Evolutionary conservation across 2,329 filamentous ascomycete species (phyloP), one percentile per base, ranked within the genome.

Genomic region (Exophiala xenobiotica): DNA sequence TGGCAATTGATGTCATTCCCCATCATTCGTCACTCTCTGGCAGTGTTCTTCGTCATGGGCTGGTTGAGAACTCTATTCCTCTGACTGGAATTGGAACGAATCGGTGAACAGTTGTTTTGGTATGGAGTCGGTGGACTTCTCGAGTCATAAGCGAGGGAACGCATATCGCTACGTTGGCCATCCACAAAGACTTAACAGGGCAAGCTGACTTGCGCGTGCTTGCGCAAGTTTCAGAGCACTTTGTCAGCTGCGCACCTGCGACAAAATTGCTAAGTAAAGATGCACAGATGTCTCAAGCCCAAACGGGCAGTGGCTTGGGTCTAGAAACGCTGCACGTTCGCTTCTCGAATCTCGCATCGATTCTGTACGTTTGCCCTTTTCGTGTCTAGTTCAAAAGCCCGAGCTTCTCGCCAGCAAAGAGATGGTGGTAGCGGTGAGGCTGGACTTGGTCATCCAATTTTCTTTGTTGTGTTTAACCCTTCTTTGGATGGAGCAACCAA

Each of bases 271-370:
- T 35, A 35, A 35, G 5, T 6, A 33, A 33, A 12, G 31, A n/a
- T n/a, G n/a, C n/a, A n/a, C n/a, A n/a, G n/a, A 19, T 19, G 18
- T n/a, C n/a, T n/a, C 38, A 40, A 40, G n/a, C 18, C n/a, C 18
- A 40, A 40, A 20, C 19, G 18, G 38, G 19, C 19, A 23, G 20
- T 37, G 31, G 39, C 47, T 44, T 20, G 19, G 19, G 27, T 33
- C 37, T 42, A 29, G 38, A 23, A 14, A 42, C n/a, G 14, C 26
- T 24, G 22, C 6, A 26, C 9, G 16, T 22, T 35, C 11, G 47
- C 39, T 50, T 50, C 47, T 50, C 19, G 47, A 50, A 50, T 31
- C 19, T 50, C 22, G 20, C 40, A 40, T 29, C n/a, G 6, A 11
- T 22, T 50, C 47, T 20, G 22, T 14, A 11, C 19, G 5, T 11